A percentile compares a stretch with the other conserved stretches of the same genome.
phyloP scores from a whole-genome alignment of 805 yeast genomes.

The Clavispora phyllophila region DNA sequence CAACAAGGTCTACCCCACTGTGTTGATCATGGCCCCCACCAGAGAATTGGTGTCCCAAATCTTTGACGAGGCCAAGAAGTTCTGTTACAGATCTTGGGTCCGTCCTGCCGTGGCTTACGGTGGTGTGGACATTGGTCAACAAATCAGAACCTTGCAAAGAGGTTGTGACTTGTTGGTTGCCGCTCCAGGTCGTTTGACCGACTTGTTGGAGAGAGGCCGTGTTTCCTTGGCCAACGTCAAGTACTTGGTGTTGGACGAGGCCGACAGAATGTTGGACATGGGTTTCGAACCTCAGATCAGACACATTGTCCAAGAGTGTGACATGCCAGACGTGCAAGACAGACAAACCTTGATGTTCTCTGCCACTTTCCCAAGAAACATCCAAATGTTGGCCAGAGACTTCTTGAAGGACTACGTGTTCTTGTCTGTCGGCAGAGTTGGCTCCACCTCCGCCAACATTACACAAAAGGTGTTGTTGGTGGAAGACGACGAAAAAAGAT shows the following conservation, averaged over 20 bases:
- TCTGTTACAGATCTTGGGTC: constrained; percentile 97
- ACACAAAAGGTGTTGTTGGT: constrained; percentile 91
- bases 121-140: constrained; percentile 91
- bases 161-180: constrained; percentile 98
- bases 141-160: constrained; percentile 79
- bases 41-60: constrained; percentile 98
- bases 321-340: constrained; percentile 86
- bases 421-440: constrained; percentile 97
- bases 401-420: constrained; percentile 94
- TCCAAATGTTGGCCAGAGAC: constrained; percentile 95
- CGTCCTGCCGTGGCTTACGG: constrained; percentile 95
- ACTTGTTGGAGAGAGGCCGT: constrained; percentile 90
- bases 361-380: constrained; percentile 98
- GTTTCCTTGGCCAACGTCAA: constrained; percentile 86
- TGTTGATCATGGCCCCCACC: constrained; percentile 95
- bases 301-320: constrained; percentile 95
- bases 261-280: constrained; percentile 99
- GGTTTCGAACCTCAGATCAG: constrained; percentile 99
- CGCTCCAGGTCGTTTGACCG: constrained; percentile 98
- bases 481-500: constrained; percentile 89
- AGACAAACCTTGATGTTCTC: constrained; percentile 98
- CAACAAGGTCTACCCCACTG: constrained; percentile 88
- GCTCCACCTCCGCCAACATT: constrained; percentile 97
- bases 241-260: constrained; percentile 95
- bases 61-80: constrained; percentile 91